Evolutionary conservation across 2,329 filamentous ascomycete species (phyloP).

Genomic region (Metarhizium brunneum): DNA sequence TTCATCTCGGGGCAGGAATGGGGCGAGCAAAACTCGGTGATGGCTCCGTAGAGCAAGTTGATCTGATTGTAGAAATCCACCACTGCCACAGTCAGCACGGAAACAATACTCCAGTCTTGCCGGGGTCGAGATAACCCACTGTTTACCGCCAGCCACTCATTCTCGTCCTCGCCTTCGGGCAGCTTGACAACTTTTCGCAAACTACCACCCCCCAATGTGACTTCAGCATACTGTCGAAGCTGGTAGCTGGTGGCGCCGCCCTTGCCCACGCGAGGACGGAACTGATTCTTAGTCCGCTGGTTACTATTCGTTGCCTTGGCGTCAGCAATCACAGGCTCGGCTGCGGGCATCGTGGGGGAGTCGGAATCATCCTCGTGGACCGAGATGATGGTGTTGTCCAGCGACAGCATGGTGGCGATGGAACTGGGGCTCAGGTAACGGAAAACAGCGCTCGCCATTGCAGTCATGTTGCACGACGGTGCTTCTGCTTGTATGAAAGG

Average conservation of each 20-base stretch:
- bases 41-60: slow-evolving; percentile 95
- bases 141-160: slow-evolving; percentile 98
- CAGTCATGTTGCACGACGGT: slow-evolving; percentile 8
- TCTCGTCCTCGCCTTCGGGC: slow-evolving; percentile 93
- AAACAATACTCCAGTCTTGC: neutral
- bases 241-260: slow-evolving; percentile 84
- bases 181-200: slow-evolving; percentile 93
- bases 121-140: slow-evolving; percentile 44
- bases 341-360: slow-evolving; percentile 11
- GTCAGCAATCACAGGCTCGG: slow-evolving; percentile 21
- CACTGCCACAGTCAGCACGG: slow-evolving; percentile 43
- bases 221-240: slow-evolving; percentile 94
- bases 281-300: slow-evolving; percentile 80
- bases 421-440: slow-evolving; percentile 25
- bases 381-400: slow-evolving; percentile 21
- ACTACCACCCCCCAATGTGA: slow-evolving; percentile 89
- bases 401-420: slow-evolving; percentile 20
- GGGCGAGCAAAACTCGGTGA: slow-evolving; percentile 97
- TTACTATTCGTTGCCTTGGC: slow-evolving; percentile 34
- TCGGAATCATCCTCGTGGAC: slow-evolving; percentile 17
- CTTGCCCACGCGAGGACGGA: slow-evolving; percentile 81
- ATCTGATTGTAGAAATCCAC: slow-evolving; percentile 99
- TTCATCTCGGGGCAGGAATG: slow-evolving; percentile 99
- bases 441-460: slow-evolving; percentile 14
- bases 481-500: slow-evolving; percentile 1